A percentile compares a stretch with the other conserved stretches of the same genome.
Evolutionary conservation across 1,139 yeast species (phyloP).

Genomic region (Torulaspora pretoriensis): DNA sequence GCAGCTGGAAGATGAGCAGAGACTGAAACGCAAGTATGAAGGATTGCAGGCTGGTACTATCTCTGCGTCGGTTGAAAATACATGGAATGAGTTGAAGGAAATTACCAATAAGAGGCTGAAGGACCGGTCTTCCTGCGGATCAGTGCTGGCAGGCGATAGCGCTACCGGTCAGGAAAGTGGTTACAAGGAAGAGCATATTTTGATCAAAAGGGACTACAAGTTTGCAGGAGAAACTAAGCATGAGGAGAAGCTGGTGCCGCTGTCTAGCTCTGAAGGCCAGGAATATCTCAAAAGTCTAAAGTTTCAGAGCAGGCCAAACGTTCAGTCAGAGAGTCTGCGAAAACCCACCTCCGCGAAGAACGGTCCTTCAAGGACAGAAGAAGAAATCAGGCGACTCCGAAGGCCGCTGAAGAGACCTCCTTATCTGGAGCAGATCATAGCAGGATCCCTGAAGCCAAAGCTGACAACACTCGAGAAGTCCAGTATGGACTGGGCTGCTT

Average conservation of each 20-base stretch:
- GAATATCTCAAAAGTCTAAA: slow-evolving; percentile 65
- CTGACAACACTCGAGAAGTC: slow-evolving; percentile 90
- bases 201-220: slow-evolving; percentile 72
- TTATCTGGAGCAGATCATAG: slow-evolving; percentile 64
- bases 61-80: slow-evolving; percentile 39
- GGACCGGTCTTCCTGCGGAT: slow-evolving; percentile 19
- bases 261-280: slow-evolving; percentile 78
- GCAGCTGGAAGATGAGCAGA: slow-evolving; percentile 39
- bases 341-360: not conserved
- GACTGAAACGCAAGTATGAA: slow-evolving; percentile 32
- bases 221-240: slow-evolving; percentile 84
- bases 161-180: slow-evolving; percentile 9
- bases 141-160: slow-evolving; percentile 23
- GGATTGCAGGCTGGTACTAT: slow-evolving; percentile 23
- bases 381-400: slow-evolving; percentile 28
- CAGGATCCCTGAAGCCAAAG: slow-evolving; percentile 59
- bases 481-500: slow-evolving; percentile 90
- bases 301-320: slow-evolving; percentile 15
- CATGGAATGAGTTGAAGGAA: slow-evolving; percentile 46
- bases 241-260: slow-evolving; percentile 73
- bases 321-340: not conserved
- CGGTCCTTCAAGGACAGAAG: not conserved
- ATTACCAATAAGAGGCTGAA: slow-evolving; percentile 29
- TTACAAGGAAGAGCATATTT: slow-evolving; percentile 48
- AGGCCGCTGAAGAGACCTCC: slow-evolving; percentile 64